phyloP scores from a whole-genome alignment of 805 yeast species.

The Saccharomycodes ludwigii region DNA sequence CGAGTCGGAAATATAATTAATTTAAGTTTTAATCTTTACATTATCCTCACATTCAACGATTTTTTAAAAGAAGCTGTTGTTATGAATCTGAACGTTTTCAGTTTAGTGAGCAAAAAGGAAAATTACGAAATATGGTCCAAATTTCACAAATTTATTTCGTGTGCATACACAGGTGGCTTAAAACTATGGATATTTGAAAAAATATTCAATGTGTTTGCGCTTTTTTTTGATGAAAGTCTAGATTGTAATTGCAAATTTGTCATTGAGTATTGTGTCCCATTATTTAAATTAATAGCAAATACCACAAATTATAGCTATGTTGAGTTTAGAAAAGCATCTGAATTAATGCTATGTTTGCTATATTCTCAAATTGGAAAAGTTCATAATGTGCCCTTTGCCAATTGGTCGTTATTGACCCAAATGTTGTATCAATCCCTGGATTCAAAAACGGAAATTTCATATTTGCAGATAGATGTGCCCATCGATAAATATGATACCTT shows the following conservation, averaged over 20 bases:
- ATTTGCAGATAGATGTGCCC: conserved; percentile 2
- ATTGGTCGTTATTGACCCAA: conserved; percentile 15
- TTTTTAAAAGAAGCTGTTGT: conserved; percentile 10
- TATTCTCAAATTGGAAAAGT: conserved; percentile 3
- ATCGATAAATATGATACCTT: conserved; percentile 13
- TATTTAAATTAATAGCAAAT: not conserved
- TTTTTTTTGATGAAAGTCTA: conserved; percentile 6
- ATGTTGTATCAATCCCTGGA: conserved; percentile 11
- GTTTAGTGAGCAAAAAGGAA: conserved; percentile 2
- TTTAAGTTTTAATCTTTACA: conserved; percentile 17
- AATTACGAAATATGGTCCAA: conserved; percentile 6
- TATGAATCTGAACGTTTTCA: conserved; percentile 8
- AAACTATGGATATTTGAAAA: conserved; percentile 10
- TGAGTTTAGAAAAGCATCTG: conserved; percentile 12
- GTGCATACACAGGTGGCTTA: conserved; percentile 5
- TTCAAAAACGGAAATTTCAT: conserved; percentile 4
- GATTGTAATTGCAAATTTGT: conserved; percentile 8
- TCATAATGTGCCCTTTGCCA: conserved; percentile 2
- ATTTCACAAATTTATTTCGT: conserved; percentile 14
- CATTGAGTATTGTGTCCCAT: not conserved
- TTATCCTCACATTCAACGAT: conserved; percentile 8
- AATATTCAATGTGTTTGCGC: conserved; percentile 13
- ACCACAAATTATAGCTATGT: conserved; percentile 2
- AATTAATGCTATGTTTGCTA: conserved; percentile 17
- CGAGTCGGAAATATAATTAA: conserved; percentile 14